Conservation (phyloP, 768 basidiomycete species). For the Podaxis pistillaris region DNA sequence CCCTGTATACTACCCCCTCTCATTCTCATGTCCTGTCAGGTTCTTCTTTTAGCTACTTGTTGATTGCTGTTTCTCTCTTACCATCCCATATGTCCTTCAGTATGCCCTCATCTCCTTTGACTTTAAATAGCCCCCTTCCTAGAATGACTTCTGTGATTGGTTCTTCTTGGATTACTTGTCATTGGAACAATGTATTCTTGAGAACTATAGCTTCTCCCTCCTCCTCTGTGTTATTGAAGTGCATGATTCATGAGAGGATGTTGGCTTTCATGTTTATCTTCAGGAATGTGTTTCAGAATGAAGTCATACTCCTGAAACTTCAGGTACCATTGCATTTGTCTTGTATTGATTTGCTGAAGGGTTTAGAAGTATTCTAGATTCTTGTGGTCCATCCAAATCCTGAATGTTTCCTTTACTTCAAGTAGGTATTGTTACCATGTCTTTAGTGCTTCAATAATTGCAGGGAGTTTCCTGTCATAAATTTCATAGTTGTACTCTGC, state of each 20-base stretch:
- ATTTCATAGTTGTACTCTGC: too few species aligned
- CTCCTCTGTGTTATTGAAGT: background rate
- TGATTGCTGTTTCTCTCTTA: background rate
- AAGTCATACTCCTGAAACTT: background rate
- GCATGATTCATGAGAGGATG: too few species aligned
- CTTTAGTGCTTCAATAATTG: constrained; percentile 27
- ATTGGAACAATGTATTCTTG: too few species aligned
- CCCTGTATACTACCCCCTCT: background rate
- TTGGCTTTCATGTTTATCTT: too few species aligned
- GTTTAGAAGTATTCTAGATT: constrained; percentile 20
- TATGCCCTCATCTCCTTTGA: background rate
- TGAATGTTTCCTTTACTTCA: constrained; percentile 10
- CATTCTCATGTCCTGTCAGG: background rate
- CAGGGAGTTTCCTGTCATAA: too few species aligned
- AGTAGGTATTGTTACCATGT: constrained; percentile 26
- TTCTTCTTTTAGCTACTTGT: background rate
- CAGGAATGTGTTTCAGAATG: background rate
- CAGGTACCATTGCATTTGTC: background rate
- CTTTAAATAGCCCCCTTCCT: too few species aligned
- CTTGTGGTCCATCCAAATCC: constrained; percentile 19
- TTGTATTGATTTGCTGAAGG: background rate
- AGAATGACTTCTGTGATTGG: too few species aligned
- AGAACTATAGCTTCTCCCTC: too few species aligned
- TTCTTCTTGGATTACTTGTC: too few species aligned
- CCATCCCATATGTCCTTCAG: background rate